These are phyloP conservation scores for Baudoinia panamericana DNA, from an alignment of 495 filamentous ascomycete genomes.

Conservation along the genomic window DNA sequence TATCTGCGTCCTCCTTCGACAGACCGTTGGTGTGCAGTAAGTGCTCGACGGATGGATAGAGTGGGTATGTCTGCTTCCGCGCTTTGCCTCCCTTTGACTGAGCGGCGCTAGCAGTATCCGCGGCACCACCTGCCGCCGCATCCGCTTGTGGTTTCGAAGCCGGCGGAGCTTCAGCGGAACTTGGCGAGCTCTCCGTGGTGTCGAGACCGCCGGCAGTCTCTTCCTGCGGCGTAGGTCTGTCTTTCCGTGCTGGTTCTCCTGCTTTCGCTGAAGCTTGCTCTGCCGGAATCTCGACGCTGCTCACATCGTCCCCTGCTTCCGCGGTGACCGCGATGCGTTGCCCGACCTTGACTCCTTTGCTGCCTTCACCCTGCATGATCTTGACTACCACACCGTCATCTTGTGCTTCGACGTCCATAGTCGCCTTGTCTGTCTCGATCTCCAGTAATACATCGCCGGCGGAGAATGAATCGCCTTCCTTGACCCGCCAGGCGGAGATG, in stretches of 20 bases:
- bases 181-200: conserved; percentile 20
- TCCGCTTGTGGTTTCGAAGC: conserved; percentile 21
- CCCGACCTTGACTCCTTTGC: conserved; percentile 59
- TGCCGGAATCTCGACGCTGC: conserved; percentile 50
- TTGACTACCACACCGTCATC: conserved; percentile 70
- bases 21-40: conserved; percentile 67
- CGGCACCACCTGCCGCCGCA: conserved; percentile 14
- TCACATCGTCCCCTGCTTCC: conserved; percentile 61
- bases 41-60: conserved; percentile 73
- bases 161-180: conserved; percentile 25
- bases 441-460: conserved; percentile 73
- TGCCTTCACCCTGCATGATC: conserved; percentile 56
- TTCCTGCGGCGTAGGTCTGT: conserved; percentile 26
- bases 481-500: conserved; percentile 62
- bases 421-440: conserved; percentile 80
- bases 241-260: conserved; percentile 29
- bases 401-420: conserved; percentile 83
- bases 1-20: conserved; percentile 53
- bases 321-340: conserved; percentile 62
- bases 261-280: conserved; percentile 30
- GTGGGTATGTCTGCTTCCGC: conserved; percentile 54
- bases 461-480: conserved; percentile 57
- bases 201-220: conserved; percentile 19
- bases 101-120: conserved; percentile 18
- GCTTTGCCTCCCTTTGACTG: conserved; percentile 31